These are phyloP conservation scores for Pichia terricola DNA, from an alignment of 1,139 yeast species.

Conservation along the genomic window DNA sequence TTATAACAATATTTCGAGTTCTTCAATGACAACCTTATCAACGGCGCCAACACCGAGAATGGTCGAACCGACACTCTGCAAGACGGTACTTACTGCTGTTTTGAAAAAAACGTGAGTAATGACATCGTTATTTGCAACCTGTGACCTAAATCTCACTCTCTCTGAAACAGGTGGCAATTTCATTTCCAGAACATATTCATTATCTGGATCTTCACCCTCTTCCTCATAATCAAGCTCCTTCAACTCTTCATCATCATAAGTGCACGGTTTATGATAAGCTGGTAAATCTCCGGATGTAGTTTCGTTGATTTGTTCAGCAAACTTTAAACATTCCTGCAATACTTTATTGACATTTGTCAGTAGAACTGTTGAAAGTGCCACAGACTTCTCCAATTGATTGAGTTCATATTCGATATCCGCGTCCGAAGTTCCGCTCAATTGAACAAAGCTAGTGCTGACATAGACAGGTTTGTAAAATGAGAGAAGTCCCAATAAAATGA, in stretches of 20 bases:
- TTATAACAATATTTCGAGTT: too few species aligned
- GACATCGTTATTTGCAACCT: background rate
- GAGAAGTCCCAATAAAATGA: slow-evolving; percentile 20
- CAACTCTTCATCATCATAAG: slow-evolving; percentile 43
- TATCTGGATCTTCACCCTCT: slow-evolving; percentile 16
- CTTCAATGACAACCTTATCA: too few species aligned
- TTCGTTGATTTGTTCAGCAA: background rate
- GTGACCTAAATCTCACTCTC: slow-evolving; percentile 39
- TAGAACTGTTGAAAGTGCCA: slow-evolving; percentile 50
- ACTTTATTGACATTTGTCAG: slow-evolving; percentile 25
- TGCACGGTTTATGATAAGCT: slow-evolving; percentile 49
- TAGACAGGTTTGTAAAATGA: slow-evolving; percentile 17
- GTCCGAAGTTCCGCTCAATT: background rate
- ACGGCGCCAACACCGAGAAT: too few species aligned
- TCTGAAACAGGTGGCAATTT: slow-evolving; percentile 40
- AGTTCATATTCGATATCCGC: slow-evolving; percentile 20
- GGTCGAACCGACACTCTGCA: too few species aligned
- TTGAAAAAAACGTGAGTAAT: too few species aligned
- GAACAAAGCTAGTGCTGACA: background rate
- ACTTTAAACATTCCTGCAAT: slow-evolving; percentile 35
- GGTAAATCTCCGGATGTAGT: slow-evolving; percentile 43
- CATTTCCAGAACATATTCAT: slow-evolving; percentile 36
- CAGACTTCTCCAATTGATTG: slow-evolving; percentile 29
- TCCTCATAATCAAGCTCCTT: slow-evolving; percentile 24
- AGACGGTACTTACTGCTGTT: background rate